phyloP scores from a whole-genome alignment of 2,329 filamentous ascomycete species.

The Ilyonectria sp. region DNA sequence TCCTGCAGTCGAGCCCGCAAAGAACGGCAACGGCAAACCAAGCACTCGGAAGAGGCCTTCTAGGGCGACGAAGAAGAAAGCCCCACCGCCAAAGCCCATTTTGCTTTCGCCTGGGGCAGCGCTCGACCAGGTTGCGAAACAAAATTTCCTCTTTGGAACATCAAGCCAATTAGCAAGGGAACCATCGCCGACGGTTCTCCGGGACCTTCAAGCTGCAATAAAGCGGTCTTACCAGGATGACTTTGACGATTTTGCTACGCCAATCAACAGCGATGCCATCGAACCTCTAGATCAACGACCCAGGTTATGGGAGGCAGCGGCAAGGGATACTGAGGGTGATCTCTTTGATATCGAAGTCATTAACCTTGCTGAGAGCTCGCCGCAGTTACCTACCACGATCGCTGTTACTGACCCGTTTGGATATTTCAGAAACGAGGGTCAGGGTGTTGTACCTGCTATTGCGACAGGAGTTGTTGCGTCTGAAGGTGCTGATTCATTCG shows the following conservation, averaged over 20 bases:
- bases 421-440: constrained; percentile 45
- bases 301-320: constrained; percentile 79
- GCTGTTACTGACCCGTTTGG: constrained; percentile 57
- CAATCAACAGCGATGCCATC: constrained; percentile 56
- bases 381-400: constrained; percentile 43
- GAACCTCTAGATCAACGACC: constrained; percentile 50
- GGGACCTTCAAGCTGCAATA: constrained; percentile 74
- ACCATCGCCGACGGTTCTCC: constrained; percentile 77
- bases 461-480: constrained; percentile 11
- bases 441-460: neutral
- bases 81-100: constrained; percentile 59
- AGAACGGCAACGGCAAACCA: constrained; percentile 52
- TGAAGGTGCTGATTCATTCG: constrained; percentile 38
- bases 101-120: constrained; percentile 80
- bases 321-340: constrained; percentile 76
- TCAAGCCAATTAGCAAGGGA: constrained; percentile 86
- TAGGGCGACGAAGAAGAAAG: constrained; percentile 58
- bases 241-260: constrained; percentile 57
- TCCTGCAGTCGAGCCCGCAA: constrained; percentile 17
- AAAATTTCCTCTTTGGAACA: constrained; percentile 88
- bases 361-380: constrained; percentile 66
- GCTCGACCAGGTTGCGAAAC: constrained; percentile 74
- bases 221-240: constrained; percentile 67
- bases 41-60: constrained; percentile 52
- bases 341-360: constrained; percentile 75